Conservation (phyloP, 2,329 filamentous ascomycete species). For the Fusarium camptoceras region DNA sequence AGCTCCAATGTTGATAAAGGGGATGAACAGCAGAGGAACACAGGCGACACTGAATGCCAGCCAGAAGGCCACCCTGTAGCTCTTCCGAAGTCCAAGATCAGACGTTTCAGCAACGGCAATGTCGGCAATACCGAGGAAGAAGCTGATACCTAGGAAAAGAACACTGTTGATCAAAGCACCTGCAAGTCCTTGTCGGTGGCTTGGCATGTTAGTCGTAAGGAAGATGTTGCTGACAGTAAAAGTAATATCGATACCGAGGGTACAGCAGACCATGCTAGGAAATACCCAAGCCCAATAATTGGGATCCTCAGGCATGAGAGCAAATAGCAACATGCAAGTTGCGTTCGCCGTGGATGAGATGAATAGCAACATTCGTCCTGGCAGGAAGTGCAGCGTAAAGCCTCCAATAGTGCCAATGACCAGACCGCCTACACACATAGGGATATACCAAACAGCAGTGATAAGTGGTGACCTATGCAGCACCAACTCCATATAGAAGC, state of each 20-base stretch:
- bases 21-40: slow-evolving; percentile 36
- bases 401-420: slow-evolving; percentile 66
- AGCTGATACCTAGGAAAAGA: slow-evolving; percentile 71
- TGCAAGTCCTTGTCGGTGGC: slow-evolving; percentile 70
- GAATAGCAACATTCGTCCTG: slow-evolving; percentile 64
- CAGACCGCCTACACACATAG: slow-evolving; percentile 69
- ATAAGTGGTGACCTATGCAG: slow-evolving; percentile 64
- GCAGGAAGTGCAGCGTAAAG: slow-evolving; percentile 66
- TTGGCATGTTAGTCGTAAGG: slow-evolving; percentile 71
- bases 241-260: slow-evolving; percentile 73
- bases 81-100: slow-evolving; percentile 52
- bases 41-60: slow-evolving; percentile 40
- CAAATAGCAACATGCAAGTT: slow-evolving; percentile 65
- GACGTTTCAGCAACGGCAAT: slow-evolving; percentile 59
- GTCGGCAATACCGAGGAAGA: slow-evolving; percentile 73
- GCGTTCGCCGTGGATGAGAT: slow-evolving; percentile 65
- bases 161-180: slow-evolving; percentile 73
- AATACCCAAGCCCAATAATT: slow-evolving; percentile 75
- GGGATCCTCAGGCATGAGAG: slow-evolving; percentile 63
- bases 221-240: slow-evolving; percentile 76
- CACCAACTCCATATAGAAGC: slow-evolving; percentile 69
- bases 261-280: slow-evolving; percentile 69
- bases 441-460: slow-evolving; percentile 69
- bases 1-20: slow-evolving; percentile 42
- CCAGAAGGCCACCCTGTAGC: slow-evolving; percentile 46